Evolutionary conservation across 768 basidiomycete genomes (phyloP).

Genomic region (Leccinum aurantiacum): DNA sequence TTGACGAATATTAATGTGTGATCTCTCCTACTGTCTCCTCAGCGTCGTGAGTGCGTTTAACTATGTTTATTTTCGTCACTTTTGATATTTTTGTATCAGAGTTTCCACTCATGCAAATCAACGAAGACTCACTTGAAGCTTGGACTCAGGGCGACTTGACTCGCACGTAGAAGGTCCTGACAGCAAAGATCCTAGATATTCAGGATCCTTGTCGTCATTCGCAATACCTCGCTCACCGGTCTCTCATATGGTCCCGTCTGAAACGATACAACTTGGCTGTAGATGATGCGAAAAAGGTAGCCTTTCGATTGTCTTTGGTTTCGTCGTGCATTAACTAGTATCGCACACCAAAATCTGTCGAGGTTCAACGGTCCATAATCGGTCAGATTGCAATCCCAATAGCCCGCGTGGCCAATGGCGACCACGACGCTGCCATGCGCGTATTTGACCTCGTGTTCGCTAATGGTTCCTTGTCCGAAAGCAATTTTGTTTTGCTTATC

Average conservation of each 20-base stretch:
- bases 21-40: too few species aligned
- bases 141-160: constrained; percentile 2
- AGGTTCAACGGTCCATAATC: constrained; percentile 6
- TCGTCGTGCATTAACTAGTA: background rate
- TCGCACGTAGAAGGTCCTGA: background rate
- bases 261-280: background rate
- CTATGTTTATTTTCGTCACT: rapidly evolving
- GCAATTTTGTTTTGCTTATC: constrained; percentile 9
- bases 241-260: background rate
- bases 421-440: constrained; percentile 3
- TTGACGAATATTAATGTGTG: background rate
- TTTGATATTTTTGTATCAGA: background rate
- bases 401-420: background rate
- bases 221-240: background rate
- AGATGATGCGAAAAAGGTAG: constrained; percentile 1
- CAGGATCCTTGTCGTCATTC: background rate
- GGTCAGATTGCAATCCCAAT: constrained; percentile 12
- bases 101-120: constrained; percentile 1
- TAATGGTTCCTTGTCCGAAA: background rate
- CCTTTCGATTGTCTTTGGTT: rapidly evolving
- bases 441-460: constrained; percentile 15
- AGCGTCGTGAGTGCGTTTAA: background rate
- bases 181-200: background rate
- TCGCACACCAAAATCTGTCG: background rate
- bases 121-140: background rate